Conservation (phyloP, 1,139 yeast species). For the Debaryomyces fabryi region DNA sequence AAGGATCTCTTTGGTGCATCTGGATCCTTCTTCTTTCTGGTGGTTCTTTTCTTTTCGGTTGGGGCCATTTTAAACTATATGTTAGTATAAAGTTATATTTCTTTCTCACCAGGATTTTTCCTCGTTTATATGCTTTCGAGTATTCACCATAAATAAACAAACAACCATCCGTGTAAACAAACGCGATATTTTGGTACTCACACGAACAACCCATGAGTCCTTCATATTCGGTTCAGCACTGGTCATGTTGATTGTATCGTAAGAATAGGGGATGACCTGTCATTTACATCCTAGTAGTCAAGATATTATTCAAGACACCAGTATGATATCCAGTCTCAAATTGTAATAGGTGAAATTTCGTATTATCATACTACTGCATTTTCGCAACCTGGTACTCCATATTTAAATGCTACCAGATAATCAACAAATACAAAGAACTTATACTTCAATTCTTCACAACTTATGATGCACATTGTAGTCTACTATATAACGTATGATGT, state of each 20-base stretch:
- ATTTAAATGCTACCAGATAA: not conserved
- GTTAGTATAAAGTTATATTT: constrained; percentile 3
- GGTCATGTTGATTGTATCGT: not conserved
- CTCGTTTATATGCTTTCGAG: constrained; percentile 4
- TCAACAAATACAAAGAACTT: not conserved
- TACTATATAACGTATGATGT: not conserved
- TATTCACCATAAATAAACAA: constrained; percentile 6
- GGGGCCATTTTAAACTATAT: constrained; percentile 20
- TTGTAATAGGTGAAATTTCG: not conserved
- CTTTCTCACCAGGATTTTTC: not conserved
- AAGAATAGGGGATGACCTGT: not conserved
- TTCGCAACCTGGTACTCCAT: not conserved
- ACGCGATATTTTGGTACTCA: not conserved
- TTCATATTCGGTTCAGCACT: not conserved
- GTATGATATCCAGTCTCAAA: not conserved
- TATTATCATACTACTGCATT: not conserved
- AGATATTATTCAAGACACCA: not conserved
- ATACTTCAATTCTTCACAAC: not conserved
- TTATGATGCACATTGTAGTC: not conserved
- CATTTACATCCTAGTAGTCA: not conserved
- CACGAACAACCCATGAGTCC: not conserved
- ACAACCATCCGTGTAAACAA: not conserved
- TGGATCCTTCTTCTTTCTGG: constrained; percentile 77
- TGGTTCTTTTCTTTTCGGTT: constrained; percentile 48
- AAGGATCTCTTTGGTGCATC: constrained; percentile 98